These are phyloP conservation scores for Scenedesmus sp. DNA, from an alignment of 163 green algal genomes.

Conservation along the genomic window DNA sequence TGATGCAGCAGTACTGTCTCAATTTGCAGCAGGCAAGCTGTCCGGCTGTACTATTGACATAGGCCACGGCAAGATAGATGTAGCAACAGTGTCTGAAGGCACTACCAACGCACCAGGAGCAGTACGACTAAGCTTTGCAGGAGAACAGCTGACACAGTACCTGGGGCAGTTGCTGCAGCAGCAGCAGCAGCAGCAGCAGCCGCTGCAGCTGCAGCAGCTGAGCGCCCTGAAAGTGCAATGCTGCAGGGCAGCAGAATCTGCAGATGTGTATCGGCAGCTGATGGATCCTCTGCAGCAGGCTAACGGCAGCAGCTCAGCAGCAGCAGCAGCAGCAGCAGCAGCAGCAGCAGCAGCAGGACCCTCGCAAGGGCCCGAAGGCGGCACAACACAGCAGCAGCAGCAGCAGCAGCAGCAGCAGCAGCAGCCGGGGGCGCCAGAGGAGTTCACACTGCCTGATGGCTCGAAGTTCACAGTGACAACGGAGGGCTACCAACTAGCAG, in stretches of 20 bases:
- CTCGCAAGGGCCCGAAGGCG: neutral
- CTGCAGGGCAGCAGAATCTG: constrained; percentile 45
- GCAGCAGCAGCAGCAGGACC: constrained; percentile 12
- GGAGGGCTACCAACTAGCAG: constrained; percentile 63
- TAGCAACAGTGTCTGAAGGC: constrained; percentile 62
- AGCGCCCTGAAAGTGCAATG: constrained; percentile 69
- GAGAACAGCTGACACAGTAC: constrained; percentile 64
- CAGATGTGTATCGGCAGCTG: constrained; percentile 1
- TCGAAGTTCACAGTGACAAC: constrained; percentile 63
- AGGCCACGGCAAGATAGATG: constrained; percentile 78
- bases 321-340: constrained; percentile 3
- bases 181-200: neutral
- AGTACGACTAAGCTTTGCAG: constrained; percentile 67
- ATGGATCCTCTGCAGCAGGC: neutral
- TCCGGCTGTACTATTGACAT: constrained; percentile 83
- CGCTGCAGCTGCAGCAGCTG: constrained; percentile 28
- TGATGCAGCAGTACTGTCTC: constrained; percentile 72
- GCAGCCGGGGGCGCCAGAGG: constrained; percentile 17
- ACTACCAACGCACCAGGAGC: constrained; percentile 56
- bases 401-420: constrained; percentile 40
- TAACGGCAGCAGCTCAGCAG: neutral
- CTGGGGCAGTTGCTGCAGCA: constrained; percentile 58
- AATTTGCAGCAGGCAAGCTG: constrained; percentile 80
- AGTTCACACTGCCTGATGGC: constrained; percentile 86
- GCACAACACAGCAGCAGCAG: neutral